Base-by-base conservation (phyloP, 2,329 filamentous ascomycete species). In the Fusarium drepaniforme region DNA sequence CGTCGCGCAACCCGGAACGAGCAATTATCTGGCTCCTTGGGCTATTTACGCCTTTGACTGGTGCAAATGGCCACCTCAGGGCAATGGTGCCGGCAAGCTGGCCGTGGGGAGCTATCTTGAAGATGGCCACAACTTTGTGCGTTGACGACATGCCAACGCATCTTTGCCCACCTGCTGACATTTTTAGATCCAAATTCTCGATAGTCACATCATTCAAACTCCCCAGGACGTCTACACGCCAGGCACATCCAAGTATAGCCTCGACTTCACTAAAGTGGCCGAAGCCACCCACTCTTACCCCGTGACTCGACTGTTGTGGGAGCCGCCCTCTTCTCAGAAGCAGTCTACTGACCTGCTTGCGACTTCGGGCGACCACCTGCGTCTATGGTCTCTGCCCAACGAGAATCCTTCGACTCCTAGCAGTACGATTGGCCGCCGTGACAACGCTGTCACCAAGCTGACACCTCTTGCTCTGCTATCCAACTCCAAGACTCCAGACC, bases 241-340 rank as follows among this genome's bases (percentile, higher is more conserved):
- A 16, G 94, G 93, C 62, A 89, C 89, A 8, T 89, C 93, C 49
- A 93, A 94, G 76, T 93, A 93, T 80, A 93, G 91, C 44, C 87
- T 99, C 80, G 96, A 98, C 76, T 98, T 98, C 84, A 93, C 92
- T 62, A 98, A 97, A 82, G 91, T 97, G 38, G 97, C 97, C 42
- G 97, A 99, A 87, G 97, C 97, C 23, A 98, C 96, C 23, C 97
- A 98, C 85, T 98, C 97, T 13, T 99, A 98, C 82, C 97, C 97
- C 3, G 97, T 99, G 37, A 99, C 96, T 5, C 91, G 97, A 67
- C 93, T 99, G 75, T 85, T 98, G 11, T 99, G 96, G 96, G 96
- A 99, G 81, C 96, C 96, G 13, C 96, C 96, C 5, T 98, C 95
- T 12, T 94, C 95, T 16, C 94, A 97, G 81, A 98, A 99, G 83